phyloP scores from a whole-genome alignment of 768 basidiomycete genomes.

The Coprinopsis marcescibilis region DNA sequence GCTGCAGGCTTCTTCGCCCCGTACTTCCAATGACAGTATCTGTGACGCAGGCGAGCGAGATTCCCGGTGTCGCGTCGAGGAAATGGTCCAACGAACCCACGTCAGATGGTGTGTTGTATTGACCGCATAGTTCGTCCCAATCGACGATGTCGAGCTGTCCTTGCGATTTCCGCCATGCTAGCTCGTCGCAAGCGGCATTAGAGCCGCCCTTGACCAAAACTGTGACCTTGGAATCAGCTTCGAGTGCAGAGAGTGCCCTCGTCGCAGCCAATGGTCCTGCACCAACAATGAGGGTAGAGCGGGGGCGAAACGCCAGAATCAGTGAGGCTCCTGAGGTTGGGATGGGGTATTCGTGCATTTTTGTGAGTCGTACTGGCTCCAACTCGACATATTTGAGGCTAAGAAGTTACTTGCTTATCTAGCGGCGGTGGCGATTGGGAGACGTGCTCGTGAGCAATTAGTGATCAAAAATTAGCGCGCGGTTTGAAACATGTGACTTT shows the following conservation, averaged over 20 bases:
- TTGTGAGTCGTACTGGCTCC: neutral
- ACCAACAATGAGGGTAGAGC: slow-evolving; percentile 67
- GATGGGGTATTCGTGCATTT: slow-evolving; percentile 28
- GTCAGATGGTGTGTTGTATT: slow-evolving; percentile 32
- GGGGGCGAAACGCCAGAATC: slow-evolving; percentile 68
- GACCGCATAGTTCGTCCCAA: slow-evolving; percentile 39
- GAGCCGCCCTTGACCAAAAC: slow-evolving; percentile 52
- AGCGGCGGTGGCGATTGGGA: slow-evolving; percentile 11
- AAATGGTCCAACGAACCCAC: slow-evolving; percentile 42
- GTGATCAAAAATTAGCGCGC: neutral
- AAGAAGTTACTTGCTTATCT: neutral
- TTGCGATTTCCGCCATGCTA: slow-evolving; percentile 54
- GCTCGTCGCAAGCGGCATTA: slow-evolving; percentile 57
- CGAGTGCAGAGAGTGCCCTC: slow-evolving; percentile 77
- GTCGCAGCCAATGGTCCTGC: slow-evolving; percentile 74
- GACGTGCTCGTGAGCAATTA: slow-evolving; percentile 28
- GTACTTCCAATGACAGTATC: slow-evolving; percentile 54
- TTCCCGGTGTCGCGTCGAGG: slow-evolving; percentile 26
- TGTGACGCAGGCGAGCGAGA: slow-evolving; percentile 68
- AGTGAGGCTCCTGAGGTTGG: slow-evolving; percentile 66
- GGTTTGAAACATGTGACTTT: neutral
- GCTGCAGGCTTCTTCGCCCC: slow-evolving; percentile 38
- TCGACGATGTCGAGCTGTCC: slow-evolving; percentile 56
- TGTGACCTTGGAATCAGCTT: slow-evolving; percentile 69
- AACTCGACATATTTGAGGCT: too few species aligned